Evolutionary conservation across 1,284 basidiomycete genomes (phyloP), one percentile per base, ranked within the genome.

Genomic region (Chalciporus piperatoides): DNA sequence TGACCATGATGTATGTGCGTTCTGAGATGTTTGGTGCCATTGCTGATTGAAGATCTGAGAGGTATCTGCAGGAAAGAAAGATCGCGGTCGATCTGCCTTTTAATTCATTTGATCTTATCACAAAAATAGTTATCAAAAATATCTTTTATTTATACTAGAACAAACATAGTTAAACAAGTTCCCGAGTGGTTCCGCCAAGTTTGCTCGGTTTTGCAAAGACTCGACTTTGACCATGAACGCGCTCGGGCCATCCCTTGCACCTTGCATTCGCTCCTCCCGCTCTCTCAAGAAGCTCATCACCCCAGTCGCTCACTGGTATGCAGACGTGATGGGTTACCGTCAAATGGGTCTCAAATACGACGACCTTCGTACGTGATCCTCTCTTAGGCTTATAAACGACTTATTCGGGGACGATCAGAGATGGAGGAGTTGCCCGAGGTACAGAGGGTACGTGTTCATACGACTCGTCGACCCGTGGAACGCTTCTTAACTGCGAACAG

Each of bases 311-410:
- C 78, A 81, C 62, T 89, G 88, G 77, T 98, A 97, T 69, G 88
- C 86, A 59, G 71, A 88, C 66, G 72, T 85, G 48, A 74, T 87
- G 38, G 94, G 95, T 39, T 92, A 96, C 79, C 82, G 95, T 61
- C 80, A 87, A 70, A 79, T 92, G 68, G 96, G 96, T 60, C 82
- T 97, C 70, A 86, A 82, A 67, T 97, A 97, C 72, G 96, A 99
- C 69, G 96, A 99, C 79, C 81, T 99, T 62, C 74, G 88, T 91
- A 60, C 68, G 89, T 75, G 17, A 38, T 55, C 30, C 62, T 37
- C 30, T 39, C 14, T 3, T n/a, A 39, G 32, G 41, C 32, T 40
- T 28, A 50, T 23, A 36, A 41, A 19, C 46, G 33, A 54, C 37
- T 60, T 56, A 44, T 48, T 23, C 24, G 12, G 12, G 33, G 38